These are phyloP conservation scores for Rosa persica DNA, from an alignment of 306 rosid species.

Conservation along the genomic window DNA sequence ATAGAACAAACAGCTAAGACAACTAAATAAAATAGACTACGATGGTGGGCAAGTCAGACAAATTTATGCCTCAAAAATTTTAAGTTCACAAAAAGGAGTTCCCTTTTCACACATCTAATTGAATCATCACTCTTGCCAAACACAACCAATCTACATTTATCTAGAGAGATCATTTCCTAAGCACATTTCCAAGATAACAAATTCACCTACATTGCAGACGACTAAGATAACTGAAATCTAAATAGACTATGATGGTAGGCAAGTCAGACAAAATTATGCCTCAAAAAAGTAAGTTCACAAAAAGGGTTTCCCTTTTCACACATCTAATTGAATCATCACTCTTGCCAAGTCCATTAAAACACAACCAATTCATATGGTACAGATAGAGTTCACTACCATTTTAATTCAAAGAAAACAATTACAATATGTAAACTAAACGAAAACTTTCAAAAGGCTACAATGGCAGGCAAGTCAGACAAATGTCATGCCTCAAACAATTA, in stretches of 20 bases:
- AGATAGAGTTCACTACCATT: neutral
- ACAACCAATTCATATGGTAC: neutral
- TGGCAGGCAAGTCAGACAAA: slow-evolving; percentile 45
- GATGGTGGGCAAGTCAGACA: slow-evolving; percentile 39
- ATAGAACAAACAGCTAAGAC: too few species aligned
- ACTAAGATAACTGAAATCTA: neutral
- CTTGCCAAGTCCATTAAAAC: slow-evolving; percentile 27
- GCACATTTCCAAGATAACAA: neutral
- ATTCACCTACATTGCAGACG: neutral
- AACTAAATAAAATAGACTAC: too few species aligned
- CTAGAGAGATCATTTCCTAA: neutral
- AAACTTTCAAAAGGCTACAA: neutral
- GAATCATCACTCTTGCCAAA: slow-evolving; percentile 58
- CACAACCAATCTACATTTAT: neutral
- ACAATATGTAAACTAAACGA: neutral
- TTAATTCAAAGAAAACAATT: neutral
- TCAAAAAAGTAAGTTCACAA: slow-evolving; percentile 56
- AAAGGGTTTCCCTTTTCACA: slow-evolving; percentile 46
- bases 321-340: slow-evolving; percentile 77
- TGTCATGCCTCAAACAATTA: slow-evolving; percentile 59
- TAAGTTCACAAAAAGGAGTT: slow-evolving; percentile 49
- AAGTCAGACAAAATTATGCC: slow-evolving; percentile 63
- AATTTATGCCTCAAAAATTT: slow-evolving; percentile 50
- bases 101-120: slow-evolving; percentile 63
- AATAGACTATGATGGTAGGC: neutral